Base-by-base conservation (phyloP, 2,329 filamentous ascomycete species). In the Stromatinia cepivora region DNA sequence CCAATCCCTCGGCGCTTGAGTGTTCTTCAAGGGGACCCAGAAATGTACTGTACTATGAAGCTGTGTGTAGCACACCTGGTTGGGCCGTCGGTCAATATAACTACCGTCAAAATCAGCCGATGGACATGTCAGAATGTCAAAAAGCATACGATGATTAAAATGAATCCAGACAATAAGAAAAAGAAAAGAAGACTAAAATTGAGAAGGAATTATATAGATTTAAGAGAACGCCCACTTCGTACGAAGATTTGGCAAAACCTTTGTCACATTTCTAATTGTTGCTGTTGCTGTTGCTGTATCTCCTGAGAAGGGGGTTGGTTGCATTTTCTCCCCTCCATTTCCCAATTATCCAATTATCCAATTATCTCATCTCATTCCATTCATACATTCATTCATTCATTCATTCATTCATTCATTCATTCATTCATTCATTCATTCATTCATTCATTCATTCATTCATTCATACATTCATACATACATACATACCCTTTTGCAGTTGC, bases 121-220 rank as follows among this genome's bases (percentile, higher is more conserved):
- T 68, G 39, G 57, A 62, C 56, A 39, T 54, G 57, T 63, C 66
- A 68, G 57, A 68, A 68, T 54, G 6, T 11, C 8, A 56, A 63
- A 67, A 68, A 68, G 56, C 66, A 68, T 68, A 68, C 57, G 66
- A 68, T 68, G 56, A 52, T 63, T 36, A 48, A 68, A 68, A 63
- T 50, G 25, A 62, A 39, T 39, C 4, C 7, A 52, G n/a, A 25
- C 34, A 42, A 58, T 13, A 39, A 22, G 56, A 20, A 62, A n/a
- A 39, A 22, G 56, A 20, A 62, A n/a, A 34, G 11, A 34, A n/a
- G 45, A 36, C 2, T 17, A n/a, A 25, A 50, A 50, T 36, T 13
- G 13, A 11, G 17, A 61, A 42, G 39, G 17, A 31, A 46, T 25
- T 46, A n/a, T 46, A 42, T 50, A 25, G 45, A 50, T 22, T 10